Evolutionary conservation across 352 stramenopile genomes (phyloP), one percentile per base, ranked within the genome.

Genomic region (Phytophthora podocarpi): DNA sequence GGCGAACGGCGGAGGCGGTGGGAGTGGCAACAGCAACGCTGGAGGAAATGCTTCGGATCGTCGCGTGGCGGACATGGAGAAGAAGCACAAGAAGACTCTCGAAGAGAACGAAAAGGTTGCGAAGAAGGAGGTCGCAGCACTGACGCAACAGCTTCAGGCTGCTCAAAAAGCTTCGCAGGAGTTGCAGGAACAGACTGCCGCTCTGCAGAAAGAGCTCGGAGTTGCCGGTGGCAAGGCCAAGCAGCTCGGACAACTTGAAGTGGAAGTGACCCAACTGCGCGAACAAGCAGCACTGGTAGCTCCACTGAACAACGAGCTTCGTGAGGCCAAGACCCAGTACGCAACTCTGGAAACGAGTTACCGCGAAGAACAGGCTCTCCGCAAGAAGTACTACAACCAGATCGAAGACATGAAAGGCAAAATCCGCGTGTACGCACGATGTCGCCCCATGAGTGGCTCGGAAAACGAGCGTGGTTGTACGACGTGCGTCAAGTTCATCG

Each of bases 341-440:
- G 47, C 39, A 16, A 87, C 82, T 21, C 74, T 95, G 18, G 85
- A 94, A 40, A 68, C 63, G 27, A 91, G 82, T 56, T 96, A 96
- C 70, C 84, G 80, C 18, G 88, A 97, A 51, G 90, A 98, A 59
- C 86, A 97, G 60, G 61, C 78, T 20, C 76, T 98, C 53, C 86
- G 92, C 18, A 98, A 98, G 76, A 98, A 97, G 60, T 98, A 98
- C 65, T 98, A 96, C 81, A 98, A 98, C 72, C 88, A 89, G 78
- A 97, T 98, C 66, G 93, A 98, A 62, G 93, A 98, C 74, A 97
- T 98, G 89, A 98, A 98, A 61, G 93, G 93, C 28, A 98, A 98
- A 70, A 98, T 98, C 67, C 85, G 93, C 27, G 93, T 98, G 16
- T 98, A 87, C 67, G 91, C 89, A 18, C 87, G 93, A 13, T 98